phyloP scores from a whole-genome alignment of 257 asterid genomes.

The Solanum lycopersicoides region DNA sequence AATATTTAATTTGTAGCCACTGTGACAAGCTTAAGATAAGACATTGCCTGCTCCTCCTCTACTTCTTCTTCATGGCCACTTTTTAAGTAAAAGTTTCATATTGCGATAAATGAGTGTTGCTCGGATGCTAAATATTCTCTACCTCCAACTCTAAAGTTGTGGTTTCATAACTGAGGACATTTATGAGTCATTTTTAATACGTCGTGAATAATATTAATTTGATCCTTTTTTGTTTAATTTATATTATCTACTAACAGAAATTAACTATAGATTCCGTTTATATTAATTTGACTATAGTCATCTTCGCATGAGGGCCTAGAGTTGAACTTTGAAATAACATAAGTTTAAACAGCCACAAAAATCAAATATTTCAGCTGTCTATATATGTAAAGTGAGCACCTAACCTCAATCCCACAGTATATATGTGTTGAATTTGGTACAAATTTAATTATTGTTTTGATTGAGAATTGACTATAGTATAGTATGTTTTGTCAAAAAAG shows the following conservation, averaged over 20 bases:
- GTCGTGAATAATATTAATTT: not conserved
- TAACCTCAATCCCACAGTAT: not conserved
- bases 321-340: not conserved
- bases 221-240: too few species aligned
- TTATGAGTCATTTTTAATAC: not conserved
- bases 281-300: not conserved
- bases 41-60: not conserved
- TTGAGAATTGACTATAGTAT: not conserved
- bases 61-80: not conserved
- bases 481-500: not conserved
- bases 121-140: not conserved
- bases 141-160: not conserved
- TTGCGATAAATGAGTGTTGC: not conserved
- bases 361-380: not conserved
- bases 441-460: not conserved
- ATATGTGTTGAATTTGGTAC: not conserved
- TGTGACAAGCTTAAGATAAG: not conserved
- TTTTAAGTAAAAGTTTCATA: not conserved
- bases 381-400: not conserved
- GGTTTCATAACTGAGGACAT: not conserved
- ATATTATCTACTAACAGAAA: rapidly evolving
- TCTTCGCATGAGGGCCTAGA: not conserved
- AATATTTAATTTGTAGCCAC: not conserved
- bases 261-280: not conserved
- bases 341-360: not conserved